Base-by-base conservation (phyloP, 164 flowering plant genomes). In the Taxillus chinensis region DNA sequence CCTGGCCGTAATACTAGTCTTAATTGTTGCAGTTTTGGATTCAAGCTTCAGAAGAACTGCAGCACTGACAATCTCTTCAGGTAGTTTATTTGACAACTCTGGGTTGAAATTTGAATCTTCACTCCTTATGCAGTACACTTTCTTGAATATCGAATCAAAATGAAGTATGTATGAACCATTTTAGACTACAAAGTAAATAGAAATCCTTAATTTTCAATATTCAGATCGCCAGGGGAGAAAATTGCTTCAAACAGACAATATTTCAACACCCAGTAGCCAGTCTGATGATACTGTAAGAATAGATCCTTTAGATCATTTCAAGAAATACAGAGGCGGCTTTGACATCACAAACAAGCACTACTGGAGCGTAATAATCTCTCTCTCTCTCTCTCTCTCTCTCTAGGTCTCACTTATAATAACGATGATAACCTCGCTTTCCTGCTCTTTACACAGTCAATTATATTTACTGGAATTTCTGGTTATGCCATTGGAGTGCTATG, bases 241-340 rank as follows among this genome's bases (percentile, higher is more conserved):
- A 54, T 70, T 78, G 67, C 49, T 70, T 41, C 64, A 74, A 69
- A 55, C 64, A 53, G 62, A 62, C 11, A 76, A 67, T 66, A 73
- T n/a, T 8, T 50, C 80, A 43, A 61, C 69, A 11, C 39, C 71
- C 5, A 58, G 7, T 8, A 65, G 16, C 49, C 60, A 65, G 15
- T 56, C 69, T 37, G 84, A 75, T 71, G 75, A 71, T 40, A 89
- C 91, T 12, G 82, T 71, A 39, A 79, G 98, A 67, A 75, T 78
- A 2, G 98, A 91, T 70, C 98, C 98, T 70, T 65, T 91, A 41
- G 67, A 89, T 41, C 52, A 69, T 45, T 75, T 87, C 64, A 80
- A 78, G 67, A 85, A 83, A 64, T 89, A 89, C 72, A 85, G 81
- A 82, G 95, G 98, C 57, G 96, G 95, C 14, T 91, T 67, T 72